Evolutionary conservation across 129 eudicot genomes (phyloP).

Genomic region (Dittrichia graveolens): DNA sequence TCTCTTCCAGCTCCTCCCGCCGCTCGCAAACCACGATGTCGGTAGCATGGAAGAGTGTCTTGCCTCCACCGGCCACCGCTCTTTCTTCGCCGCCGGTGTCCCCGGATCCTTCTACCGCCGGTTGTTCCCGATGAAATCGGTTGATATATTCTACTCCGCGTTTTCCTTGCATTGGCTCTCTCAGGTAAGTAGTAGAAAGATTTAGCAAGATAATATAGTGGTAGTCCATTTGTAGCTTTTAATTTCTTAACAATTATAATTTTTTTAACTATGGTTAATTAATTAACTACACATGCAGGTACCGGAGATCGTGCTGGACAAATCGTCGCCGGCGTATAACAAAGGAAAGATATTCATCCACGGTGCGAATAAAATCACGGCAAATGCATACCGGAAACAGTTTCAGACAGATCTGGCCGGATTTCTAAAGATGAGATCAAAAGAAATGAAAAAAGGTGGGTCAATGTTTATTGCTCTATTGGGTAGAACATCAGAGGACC

Average conservation of each 20-base stretch:
- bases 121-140: conserved; percentile 64
- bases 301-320: conserved; percentile 74
- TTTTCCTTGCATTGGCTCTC: conserved; percentile 95
- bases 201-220: too few species aligned
- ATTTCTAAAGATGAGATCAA: conserved; percentile 63
- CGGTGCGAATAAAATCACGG: conserved; percentile 63
- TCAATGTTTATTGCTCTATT: conserved; percentile 86
- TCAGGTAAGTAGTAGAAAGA: conserved; percentile 47
- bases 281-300: conserved; percentile 45
- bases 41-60: conserved; percentile 91
- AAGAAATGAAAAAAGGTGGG: conserved; percentile 79
- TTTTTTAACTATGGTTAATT: background rate
- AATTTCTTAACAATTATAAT: background rate
- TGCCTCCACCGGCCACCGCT: conserved; percentile 67
- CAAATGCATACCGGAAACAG: conserved; percentile 64
- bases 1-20: conserved; percentile 84
- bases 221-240: too few species aligned
- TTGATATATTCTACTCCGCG: conserved; percentile 84
- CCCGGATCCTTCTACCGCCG: conserved; percentile 88
- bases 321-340: conserved; percentile 70
- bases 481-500: conserved; percentile 78
- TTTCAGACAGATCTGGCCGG: conserved; percentile 67
- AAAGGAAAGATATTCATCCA: conserved; percentile 76
- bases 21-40: conserved; percentile 47
- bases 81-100: conserved; percentile 83